phyloP scores from a whole-genome alignment of 2,329 filamentous ascomycete species.

The Phyllosticta citrichinensis region DNA sequence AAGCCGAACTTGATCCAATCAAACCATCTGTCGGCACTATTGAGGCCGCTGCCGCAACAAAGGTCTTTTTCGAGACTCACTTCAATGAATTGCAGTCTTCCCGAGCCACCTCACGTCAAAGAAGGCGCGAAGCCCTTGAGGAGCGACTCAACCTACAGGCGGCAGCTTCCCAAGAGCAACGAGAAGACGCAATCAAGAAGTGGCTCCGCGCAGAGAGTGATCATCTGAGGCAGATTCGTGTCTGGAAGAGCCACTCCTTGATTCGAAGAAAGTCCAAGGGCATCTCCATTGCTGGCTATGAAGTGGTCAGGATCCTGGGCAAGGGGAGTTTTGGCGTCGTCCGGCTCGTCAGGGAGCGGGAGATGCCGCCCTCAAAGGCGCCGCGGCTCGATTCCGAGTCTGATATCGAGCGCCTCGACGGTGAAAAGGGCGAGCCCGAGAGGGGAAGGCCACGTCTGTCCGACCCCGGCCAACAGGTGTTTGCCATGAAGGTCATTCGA shows the following conservation, averaged over 20 bases:
- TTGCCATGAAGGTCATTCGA: conserved; percentile 93
- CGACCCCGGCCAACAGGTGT: conserved; percentile 50
- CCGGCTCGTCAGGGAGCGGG: conserved; percentile 64
- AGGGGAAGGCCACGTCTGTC: not conserved
- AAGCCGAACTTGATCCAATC: conserved; percentile 1
- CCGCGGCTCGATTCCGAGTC: conserved; percentile 11
- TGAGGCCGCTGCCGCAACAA: conserved; percentile 69
- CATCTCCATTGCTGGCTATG: conserved; percentile 56
- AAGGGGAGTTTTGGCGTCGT: conserved; percentile 95
- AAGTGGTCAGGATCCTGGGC: conserved; percentile 71
- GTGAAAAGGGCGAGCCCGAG: not conserved
- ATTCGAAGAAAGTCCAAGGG: conserved; percentile 38
- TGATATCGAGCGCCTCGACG: conserved; percentile 13
- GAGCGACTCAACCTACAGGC: conserved; percentile 49
- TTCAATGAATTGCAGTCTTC: conserved; percentile 59
- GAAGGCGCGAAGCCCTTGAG: conserved; percentile 55
- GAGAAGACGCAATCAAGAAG: conserved; percentile 42
- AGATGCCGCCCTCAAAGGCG: conserved; percentile 1
- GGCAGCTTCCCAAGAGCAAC: conserved; percentile 46
- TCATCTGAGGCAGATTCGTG: conserved; percentile 63
- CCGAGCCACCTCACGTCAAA: conserved; percentile 46
- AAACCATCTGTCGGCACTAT: conserved; percentile 49
- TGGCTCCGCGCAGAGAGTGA: conserved; percentile 62
- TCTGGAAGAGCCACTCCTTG: conserved; percentile 54
- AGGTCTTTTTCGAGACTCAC: conserved; percentile 76